phyloP scores from a whole-genome alignment of 768 basidiomycete species.

The Obba rivulosa region DNA sequence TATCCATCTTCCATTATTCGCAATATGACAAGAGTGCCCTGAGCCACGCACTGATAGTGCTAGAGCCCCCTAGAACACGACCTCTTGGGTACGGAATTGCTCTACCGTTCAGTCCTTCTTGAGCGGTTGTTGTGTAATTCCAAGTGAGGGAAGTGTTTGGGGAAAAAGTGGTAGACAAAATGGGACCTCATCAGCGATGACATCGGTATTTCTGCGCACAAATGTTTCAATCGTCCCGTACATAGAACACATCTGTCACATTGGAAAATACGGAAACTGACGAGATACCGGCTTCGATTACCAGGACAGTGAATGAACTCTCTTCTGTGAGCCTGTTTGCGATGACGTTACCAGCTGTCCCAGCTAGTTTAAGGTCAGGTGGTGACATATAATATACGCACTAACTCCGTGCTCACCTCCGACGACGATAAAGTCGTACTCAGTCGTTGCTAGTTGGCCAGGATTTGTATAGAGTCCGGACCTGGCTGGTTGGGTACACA shows the following conservation, averaged over 20 bases:
- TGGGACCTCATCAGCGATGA: constrained; percentile 4
- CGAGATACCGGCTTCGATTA: constrained; percentile 1
- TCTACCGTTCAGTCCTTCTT: constrained; percentile 15
- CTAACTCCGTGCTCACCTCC: neutral
- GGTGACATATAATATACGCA: neutral
- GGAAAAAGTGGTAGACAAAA: constrained; percentile 3
- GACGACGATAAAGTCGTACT: constrained; percentile 2
- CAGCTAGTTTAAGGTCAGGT: neutral
- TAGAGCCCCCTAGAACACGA: constrained; percentile 20
- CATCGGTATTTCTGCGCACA: neutral
- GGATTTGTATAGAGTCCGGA: neutral
- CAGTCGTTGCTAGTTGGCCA: neutral
- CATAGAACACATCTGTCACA: too few relatives aligned
- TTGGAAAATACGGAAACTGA: neutral
- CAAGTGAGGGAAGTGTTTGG: constrained; percentile 14
- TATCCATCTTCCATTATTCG: neutral
- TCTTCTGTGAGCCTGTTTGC: constrained; percentile 1
- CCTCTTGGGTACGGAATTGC: constrained; percentile 18
- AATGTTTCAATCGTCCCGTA: too few relatives aligned
- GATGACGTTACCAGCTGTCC: neutral
- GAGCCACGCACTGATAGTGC: constrained; percentile 16
- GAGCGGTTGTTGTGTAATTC: constrained; percentile 24
- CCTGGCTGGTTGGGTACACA: neutral
- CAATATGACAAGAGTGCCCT: neutral
- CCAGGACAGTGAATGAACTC: neutral